Conservation (phyloP, 148 eudicot species). For the Rhododendron ferrugineum region DNA sequence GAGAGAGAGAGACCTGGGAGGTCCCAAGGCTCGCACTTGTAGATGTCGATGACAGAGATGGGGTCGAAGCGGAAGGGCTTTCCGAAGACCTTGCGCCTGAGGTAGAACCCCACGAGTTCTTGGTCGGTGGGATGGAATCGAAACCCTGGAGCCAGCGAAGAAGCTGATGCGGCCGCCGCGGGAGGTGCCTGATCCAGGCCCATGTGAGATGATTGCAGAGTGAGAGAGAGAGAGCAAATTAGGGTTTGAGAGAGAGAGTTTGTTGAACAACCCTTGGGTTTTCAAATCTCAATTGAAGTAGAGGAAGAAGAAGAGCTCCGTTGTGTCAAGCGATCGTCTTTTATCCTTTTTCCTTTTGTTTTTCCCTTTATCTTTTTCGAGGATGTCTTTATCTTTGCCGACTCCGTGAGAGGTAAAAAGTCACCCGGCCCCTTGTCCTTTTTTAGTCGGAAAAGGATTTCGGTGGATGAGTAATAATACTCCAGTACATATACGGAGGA, state of each 20-base stretch:
- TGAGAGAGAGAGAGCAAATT: not conserved
- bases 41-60: conserved; percentile 59
- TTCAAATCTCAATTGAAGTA: not conserved
- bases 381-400: not conserved
- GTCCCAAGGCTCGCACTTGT: conserved; percentile 74
- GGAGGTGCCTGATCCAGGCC: conserved; percentile 1
- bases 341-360: too few species aligned
- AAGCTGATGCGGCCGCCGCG: not conserved
- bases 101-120: conserved; percentile 60
- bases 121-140: conserved; percentile 84
- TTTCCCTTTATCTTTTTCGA: not conserved
- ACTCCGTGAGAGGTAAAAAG: not conserved
- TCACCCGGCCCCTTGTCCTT: not conserved
- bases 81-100: conserved; percentile 54
- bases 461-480: too few species aligned
- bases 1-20: conserved; percentile 48
- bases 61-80: conserved; percentile 57
- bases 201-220: conserved; percentile 1
- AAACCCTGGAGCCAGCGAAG: conserved; percentile 64
- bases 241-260: not conserved
- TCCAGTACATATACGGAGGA: too few species aligned
- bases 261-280: not conserved
- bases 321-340: not conserved
- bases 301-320: not conserved
- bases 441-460: too few species aligned